Evolutionary conservation across 305 asterid genomes (phyloP).

Genomic region (Andrographis paniculata): DNA sequence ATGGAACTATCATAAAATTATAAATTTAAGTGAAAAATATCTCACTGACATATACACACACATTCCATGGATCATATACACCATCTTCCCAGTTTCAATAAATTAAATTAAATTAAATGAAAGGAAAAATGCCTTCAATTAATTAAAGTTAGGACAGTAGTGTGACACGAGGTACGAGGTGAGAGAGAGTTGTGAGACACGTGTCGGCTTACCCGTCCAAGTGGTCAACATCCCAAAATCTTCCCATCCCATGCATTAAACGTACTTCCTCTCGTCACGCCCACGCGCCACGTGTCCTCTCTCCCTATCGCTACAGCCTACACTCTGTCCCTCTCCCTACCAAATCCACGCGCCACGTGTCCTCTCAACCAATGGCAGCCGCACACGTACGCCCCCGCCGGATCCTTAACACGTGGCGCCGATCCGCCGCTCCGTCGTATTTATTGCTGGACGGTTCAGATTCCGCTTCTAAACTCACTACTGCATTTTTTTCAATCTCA

Average conservation of each 20-base stretch:
- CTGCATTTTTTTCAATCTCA: slow-evolving; percentile 1
- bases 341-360: slow-evolving; percentile 23
- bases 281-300: slow-evolving; percentile 20
- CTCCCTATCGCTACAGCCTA: background rate
- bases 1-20: too few species aligned
- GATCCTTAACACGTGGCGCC: slow-evolving; percentile 21
- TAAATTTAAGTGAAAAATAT: too few species aligned
- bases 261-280: too few species aligned
- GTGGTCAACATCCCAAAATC: slow-evolving; percentile 19
- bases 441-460: slow-evolving; percentile 11
- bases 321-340: slow-evolving; percentile 5
- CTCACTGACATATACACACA: too few species aligned
- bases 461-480: background rate
- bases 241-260: too few species aligned
- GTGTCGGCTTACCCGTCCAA: slow-evolving; percentile 17
- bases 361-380: background rate
- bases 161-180: too few species aligned
- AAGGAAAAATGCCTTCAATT: too few species aligned
- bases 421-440: background rate
- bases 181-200: slow-evolving; percentile 5
- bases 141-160: too few species aligned
- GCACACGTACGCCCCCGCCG: slow-evolving; percentile 20
- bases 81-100: too few species aligned
- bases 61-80: too few species aligned
- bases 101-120: too few species aligned